Conservation (phyloP, 345 rosid genomes). For the Murraya paniculata region DNA sequence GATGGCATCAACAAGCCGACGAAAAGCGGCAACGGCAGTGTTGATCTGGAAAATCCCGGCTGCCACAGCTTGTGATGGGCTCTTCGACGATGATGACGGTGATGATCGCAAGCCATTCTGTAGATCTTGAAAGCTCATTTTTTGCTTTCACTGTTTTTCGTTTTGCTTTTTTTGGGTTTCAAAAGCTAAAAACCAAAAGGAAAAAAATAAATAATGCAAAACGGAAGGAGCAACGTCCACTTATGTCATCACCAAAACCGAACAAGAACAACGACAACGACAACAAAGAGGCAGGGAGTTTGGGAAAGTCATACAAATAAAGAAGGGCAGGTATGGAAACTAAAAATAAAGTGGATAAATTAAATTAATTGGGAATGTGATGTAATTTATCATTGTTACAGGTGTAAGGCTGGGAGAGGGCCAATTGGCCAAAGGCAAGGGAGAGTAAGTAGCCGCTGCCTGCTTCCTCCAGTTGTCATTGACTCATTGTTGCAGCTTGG, state of each 20-base stretch:
- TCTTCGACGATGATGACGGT: constrained; percentile 30
- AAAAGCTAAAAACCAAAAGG: too few species aligned
- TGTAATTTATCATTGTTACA: too few species aligned
- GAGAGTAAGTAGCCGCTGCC: too few species aligned
- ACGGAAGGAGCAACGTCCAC: not conserved
- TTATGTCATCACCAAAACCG: not conserved
- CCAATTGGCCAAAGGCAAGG: too few species aligned
- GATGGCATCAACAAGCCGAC: constrained; percentile 56
- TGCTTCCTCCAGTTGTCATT: too few species aligned
- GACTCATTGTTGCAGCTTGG: too few species aligned
- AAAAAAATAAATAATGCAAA: too few species aligned
- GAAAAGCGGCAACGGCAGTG: constrained; percentile 61
- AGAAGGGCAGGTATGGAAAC: too few species aligned
- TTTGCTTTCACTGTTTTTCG: too few species aligned
- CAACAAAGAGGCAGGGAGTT: not conserved
- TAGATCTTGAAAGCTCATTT: constrained; percentile 63
- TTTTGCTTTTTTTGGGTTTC: not conserved
- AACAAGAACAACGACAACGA: not conserved
- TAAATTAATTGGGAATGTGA: too few species aligned
- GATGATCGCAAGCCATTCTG: constrained; percentile 32
- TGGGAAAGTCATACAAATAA: not conserved
- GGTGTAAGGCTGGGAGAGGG: too few species aligned
- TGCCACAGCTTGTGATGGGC: constrained; percentile 51
- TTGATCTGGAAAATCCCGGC: constrained; percentile 72
- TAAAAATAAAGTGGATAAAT: too few species aligned